phyloP scores from a whole-genome alignment of 2,329 filamentous ascomycete genomes.

The Aureobasidium vineae region DNA sequence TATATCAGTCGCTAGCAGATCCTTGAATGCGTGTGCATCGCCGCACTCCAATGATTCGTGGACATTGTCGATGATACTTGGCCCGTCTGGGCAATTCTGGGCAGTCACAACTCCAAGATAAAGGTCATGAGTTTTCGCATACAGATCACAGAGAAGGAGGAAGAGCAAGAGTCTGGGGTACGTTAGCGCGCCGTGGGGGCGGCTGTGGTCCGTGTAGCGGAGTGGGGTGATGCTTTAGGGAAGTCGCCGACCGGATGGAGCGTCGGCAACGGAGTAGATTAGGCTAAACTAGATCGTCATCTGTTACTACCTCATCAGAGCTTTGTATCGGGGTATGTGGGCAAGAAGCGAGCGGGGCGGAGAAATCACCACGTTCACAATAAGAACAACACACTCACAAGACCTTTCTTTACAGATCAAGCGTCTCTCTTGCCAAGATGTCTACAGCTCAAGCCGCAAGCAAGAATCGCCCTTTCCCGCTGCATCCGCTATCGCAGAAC shows the following conservation, averaged over 20 bases:
- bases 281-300: conserved; percentile 18
- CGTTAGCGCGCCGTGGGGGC: background rate
- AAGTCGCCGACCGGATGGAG: background rate
- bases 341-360: background rate
- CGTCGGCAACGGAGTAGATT: background rate
- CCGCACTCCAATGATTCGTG: conserved; percentile 14
- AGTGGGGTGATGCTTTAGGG: conserved; percentile 8
- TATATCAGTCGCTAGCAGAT: conserved; percentile 11
- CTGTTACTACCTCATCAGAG: background rate
- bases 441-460: conserved; percentile 34
- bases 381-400: conserved; percentile 3
- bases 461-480: conserved; percentile 44
- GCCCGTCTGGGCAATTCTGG: conserved; percentile 22
- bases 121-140: background rate
- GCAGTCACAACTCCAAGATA: background rate
- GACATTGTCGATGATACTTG: conserved; percentile 15
- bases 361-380: background rate
- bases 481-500: conserved; percentile 47
- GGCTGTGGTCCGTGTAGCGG: background rate
- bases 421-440: conserved; percentile 16
- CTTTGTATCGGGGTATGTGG: background rate
- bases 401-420: background rate
- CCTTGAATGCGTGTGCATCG: background rate
- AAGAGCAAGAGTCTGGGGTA: background rate
- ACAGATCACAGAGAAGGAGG: background rate